These are phyloP conservation scores for Salvia hispanica DNA, from an alignment of 257 asterid genomes.

Conservation along the genomic window DNA sequence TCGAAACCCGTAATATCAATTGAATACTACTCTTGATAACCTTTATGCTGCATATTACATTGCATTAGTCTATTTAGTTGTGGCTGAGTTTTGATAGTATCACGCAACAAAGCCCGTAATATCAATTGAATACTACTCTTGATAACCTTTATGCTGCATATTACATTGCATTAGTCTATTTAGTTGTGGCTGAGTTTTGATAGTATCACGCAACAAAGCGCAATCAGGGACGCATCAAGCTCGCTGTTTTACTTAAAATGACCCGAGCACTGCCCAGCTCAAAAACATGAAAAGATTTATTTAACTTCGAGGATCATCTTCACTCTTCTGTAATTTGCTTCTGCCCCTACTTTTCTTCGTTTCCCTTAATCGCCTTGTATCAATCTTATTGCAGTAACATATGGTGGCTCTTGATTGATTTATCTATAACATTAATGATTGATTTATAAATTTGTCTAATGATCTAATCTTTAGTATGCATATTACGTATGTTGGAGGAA, in stretches of 20 bases:
- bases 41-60: slow-evolving; percentile 1
- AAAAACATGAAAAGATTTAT: not conserved
- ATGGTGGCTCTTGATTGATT: slow-evolving; percentile 1
- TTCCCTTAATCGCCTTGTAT: not conserved
- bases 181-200: slow-evolving; percentile 2
- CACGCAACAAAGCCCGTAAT: not conserved
- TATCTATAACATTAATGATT: too few species aligned
- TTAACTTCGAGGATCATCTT: not conserved
- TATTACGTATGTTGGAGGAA: too few species aligned
- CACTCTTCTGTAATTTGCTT: not conserved
- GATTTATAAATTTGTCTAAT: too few species aligned
- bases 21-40: not conserved
- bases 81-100: slow-evolving; percentile 1
- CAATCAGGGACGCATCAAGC: too few species aligned
- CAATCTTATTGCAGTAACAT: slow-evolving; percentile 18
- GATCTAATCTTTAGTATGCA: too few species aligned
- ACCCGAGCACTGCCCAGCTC: not conserved
- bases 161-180: not conserved
- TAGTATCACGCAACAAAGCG: not conserved
- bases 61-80: not conserved
- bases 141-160: slow-evolving; percentile 9
- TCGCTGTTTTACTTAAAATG: not conserved
- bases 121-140: not conserved
- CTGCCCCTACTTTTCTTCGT: slow-evolving; percentile 5
- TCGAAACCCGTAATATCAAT: not conserved